These are phyloP conservation scores for Pleurotus tuber-regium DNA, from an alignment of 768 basidiomycete genomes.

Conservation along the genomic window DNA sequence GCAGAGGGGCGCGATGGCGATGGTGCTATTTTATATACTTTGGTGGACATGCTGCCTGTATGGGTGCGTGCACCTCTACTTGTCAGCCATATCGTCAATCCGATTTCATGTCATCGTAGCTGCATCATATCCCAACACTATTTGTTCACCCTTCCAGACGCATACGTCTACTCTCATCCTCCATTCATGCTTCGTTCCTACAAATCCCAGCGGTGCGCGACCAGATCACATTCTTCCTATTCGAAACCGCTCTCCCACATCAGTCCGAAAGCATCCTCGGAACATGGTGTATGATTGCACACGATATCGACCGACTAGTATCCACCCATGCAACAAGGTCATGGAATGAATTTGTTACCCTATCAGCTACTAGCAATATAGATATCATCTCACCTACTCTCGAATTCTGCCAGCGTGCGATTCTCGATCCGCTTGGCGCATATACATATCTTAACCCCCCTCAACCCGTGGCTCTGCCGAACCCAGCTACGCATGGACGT, in stretches of 20 bases:
- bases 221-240: conserved; percentile 49
- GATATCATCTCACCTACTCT: conserved; percentile 35
- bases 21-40: conserved; percentile 35
- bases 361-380: conserved; percentile 14
- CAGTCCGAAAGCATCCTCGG: conserved; percentile 62
- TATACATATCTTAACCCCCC: conserved; percentile 64
- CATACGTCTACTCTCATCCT: conserved; percentile 58
- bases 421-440: conserved; percentile 60
- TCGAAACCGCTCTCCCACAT: conserved; percentile 42
- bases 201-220: conserved; percentile 46
- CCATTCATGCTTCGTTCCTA: conserved; percentile 65
- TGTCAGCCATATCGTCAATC: neutral
- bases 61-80: conserved; percentile 64
- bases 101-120: conserved; percentile 35
- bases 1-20: conserved; percentile 42
- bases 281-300: conserved; percentile 68
- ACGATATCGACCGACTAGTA: conserved; percentile 71
- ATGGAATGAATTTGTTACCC: conserved; percentile 46
- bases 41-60: conserved; percentile 73
- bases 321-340: conserved; percentile 45
- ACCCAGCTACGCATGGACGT: conserved; percentile 24
- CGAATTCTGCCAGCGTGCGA: conserved; percentile 49
- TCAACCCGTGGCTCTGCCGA: conserved; percentile 34
- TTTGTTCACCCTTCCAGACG: conserved; percentile 80
- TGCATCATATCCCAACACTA: conserved; percentile 83